Percentiles rank a stretch among this genome's conserved stretches.
phyloP scores from a whole-genome alignment of 768 basidiomycete species.

The Exsudoporus frostii region DNA sequence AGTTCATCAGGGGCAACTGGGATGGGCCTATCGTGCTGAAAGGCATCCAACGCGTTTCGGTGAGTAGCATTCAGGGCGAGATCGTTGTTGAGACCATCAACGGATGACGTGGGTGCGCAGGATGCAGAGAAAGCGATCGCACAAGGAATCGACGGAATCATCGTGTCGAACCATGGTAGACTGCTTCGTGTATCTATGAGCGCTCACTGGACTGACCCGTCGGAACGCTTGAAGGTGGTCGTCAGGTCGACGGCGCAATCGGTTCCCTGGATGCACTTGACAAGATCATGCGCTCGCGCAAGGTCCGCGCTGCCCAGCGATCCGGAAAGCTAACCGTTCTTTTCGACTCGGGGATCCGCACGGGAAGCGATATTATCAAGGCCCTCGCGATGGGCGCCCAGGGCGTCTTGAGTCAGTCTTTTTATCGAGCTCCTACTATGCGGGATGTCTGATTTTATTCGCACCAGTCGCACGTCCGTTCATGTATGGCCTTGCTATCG shows the following conservation, averaged over 20 bases:
- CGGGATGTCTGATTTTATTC: background rate
- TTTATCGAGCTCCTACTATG: background rate
- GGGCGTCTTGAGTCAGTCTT: slow-evolving; percentile 64
- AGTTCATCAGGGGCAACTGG: slow-evolving; percentile 69
- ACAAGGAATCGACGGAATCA: slow-evolving; percentile 41
- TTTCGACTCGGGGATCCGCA: slow-evolving; percentile 72
- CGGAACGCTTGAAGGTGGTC: slow-evolving; percentile 46
- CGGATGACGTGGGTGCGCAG: slow-evolving; percentile 6
- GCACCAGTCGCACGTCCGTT: slow-evolving; percentile 67
- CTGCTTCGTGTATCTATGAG: background rate
- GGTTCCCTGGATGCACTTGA: slow-evolving; percentile 73
- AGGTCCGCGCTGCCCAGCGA: slow-evolving; percentile 54
- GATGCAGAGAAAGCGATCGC: slow-evolving; percentile 53
- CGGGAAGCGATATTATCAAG: slow-evolving; percentile 79
- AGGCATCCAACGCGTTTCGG: slow-evolving; percentile 66
- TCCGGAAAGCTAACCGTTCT: slow-evolving; percentile 66
- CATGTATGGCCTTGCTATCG: slow-evolving; percentile 69
- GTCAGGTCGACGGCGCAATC: slow-evolving; percentile 79
- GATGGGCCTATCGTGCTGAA: slow-evolving; percentile 75
- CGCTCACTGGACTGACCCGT: background rate
- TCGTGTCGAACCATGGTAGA: slow-evolving; percentile 44
- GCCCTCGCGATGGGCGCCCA: slow-evolving; percentile 86
- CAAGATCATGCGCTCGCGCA: slow-evolving; percentile 60
- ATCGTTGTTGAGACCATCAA: background rate
- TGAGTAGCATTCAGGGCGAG: slow-evolving; percentile 30